Evolutionary conservation across 1,139 yeast genomes (phyloP).

Genomic region (Taphrina sp.): DNA sequence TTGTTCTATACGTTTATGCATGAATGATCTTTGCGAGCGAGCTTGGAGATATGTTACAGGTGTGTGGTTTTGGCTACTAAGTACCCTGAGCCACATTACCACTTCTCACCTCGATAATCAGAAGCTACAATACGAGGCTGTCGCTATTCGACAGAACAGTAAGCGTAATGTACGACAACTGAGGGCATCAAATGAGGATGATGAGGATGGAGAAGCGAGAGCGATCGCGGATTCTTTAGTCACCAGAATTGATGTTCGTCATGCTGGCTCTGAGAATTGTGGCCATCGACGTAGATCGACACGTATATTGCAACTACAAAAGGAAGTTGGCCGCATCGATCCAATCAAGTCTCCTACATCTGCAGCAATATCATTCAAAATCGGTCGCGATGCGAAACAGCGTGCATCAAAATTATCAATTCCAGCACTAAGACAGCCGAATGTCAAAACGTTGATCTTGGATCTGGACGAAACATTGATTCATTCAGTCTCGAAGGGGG

Average conservation of each 20-base stretch:
- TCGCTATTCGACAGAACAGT: too few relatives aligned
- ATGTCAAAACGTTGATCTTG: conserved; percentile 65
- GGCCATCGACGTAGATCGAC: conserved; percentile 13
- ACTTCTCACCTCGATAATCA: too few relatives aligned
- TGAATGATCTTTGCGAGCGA: too few relatives aligned
- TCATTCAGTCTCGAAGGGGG: conserved; percentile 77
- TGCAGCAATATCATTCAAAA: conserved; percentile 15
- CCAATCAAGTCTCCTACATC: conserved; percentile 26
- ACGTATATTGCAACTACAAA: conserved; percentile 12
- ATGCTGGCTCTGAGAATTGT: not conserved
- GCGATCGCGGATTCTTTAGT: conserved; percentile 25
- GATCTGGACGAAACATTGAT: conserved; percentile 93
- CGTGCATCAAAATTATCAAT: conserved; percentile 4
- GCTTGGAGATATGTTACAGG: too few relatives aligned
- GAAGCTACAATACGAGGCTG: too few relatives aligned
- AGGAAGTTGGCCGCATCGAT: not conserved
- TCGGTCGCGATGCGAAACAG: conserved; percentile 14
- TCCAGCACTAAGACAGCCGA: conserved; percentile 16
- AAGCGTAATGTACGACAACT: too few relatives aligned
- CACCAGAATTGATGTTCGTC: conserved; percentile 1
- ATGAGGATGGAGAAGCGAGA: conserved; percentile 6
- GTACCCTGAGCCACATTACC: too few relatives aligned
- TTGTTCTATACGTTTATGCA: too few relatives aligned
- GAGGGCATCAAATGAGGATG: not conserved
- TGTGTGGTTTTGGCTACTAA: too few relatives aligned